Base-by-base conservation (phyloP, 139 green algal species). In the Volvox africanus region DNA sequence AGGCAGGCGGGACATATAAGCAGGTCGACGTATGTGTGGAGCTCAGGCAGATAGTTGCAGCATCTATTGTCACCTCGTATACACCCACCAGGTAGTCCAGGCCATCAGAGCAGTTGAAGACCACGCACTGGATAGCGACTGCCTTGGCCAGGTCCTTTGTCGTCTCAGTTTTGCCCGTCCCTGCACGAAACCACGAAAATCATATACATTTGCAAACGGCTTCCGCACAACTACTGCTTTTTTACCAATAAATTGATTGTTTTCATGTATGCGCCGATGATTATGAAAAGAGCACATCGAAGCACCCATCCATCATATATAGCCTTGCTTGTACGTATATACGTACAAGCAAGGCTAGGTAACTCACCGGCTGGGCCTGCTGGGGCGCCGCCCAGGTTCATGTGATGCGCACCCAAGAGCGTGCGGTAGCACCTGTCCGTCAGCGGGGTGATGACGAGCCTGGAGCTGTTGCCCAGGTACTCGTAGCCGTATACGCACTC, bases 41-140 rank as follows among this genome's bases (percentile, higher is more conserved):
- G 44, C 44, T 55, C 44, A 14, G 9, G 44, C 44, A 55, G 44
- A 55, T 55, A 9, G 44, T 55, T 55, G 44, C 44, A 55, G 9
- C 44, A 55, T 9, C 9, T 5, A 55, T 9, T 55, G n/a, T 55
- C 44, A 55, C 9, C 44, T 55, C n/a, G n/a, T n/a, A 55, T 55
- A 55, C 44, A 55, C 44, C 9, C 44, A 87, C 92, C 93, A 96
- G n/a, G 89, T 96, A 95, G 75, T 96, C 94, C 16, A 97, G 86
- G 2, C 90, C 94, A 91, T 97, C 96, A 76, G 89, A 95, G 93
- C 96, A 98, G 92, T 98, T 98, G 94, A 98, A 98, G 35, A 98
- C 96, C 55, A 98, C 95, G 78, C 96, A 98, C 91, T 97, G 95
- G 73, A 95, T 93, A 19, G 96, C 96, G 33, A 98, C 92, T 13